These are phyloP conservation scores for Cordyceps cateniannulata DNA, from an alignment of 2,329 filamentous ascomycete genomes.

Conservation along the genomic window DNA sequence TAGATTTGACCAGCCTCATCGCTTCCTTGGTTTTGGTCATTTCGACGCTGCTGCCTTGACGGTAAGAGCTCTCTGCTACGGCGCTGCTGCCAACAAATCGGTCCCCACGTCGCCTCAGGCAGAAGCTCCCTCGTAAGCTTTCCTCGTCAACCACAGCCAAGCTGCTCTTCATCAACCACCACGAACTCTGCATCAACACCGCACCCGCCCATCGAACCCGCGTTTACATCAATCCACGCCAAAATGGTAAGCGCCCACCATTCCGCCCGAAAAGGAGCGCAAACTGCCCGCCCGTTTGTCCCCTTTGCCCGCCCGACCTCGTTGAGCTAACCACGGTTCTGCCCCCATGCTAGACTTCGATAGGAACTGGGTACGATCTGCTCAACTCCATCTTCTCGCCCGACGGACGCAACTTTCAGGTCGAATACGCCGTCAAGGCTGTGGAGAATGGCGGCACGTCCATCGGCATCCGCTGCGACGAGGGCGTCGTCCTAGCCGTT, in stretches of 20 bases:
- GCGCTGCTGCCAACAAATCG: neutral
- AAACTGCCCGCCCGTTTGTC: neutral
- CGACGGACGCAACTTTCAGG: constrained; percentile 97
- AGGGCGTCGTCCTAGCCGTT: constrained; percentile 90
- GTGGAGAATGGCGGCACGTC: constrained; percentile 97
- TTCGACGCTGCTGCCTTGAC: no score
- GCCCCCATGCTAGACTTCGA: constrained; percentile 69
- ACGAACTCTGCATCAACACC: constrained; percentile 6
- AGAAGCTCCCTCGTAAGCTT: constrained; percentile 12
- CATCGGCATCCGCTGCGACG: constrained; percentile 93
- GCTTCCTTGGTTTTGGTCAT: no score
- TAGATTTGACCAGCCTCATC: no score
- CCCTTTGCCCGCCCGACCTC: neutral
- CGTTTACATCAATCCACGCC: neutral
- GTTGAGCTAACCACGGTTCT: neutral
- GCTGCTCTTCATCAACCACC: constrained; percentile 3
- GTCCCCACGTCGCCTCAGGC: constrained; percentile 12
- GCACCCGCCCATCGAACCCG: neutral
- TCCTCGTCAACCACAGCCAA: constrained; percentile 4
- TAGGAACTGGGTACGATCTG: constrained; percentile 99
- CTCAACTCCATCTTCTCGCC: constrained; percentile 99
- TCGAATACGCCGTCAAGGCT: constrained; percentile 97
- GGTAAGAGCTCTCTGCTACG: no score
- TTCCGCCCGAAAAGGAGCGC: neutral
- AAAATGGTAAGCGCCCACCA: constrained; percentile 7